These are phyloP conservation scores for Cladosporium sp. DNA, from an alignment of 2,329 filamentous ascomycete species.

Conservation along the genomic window DNA sequence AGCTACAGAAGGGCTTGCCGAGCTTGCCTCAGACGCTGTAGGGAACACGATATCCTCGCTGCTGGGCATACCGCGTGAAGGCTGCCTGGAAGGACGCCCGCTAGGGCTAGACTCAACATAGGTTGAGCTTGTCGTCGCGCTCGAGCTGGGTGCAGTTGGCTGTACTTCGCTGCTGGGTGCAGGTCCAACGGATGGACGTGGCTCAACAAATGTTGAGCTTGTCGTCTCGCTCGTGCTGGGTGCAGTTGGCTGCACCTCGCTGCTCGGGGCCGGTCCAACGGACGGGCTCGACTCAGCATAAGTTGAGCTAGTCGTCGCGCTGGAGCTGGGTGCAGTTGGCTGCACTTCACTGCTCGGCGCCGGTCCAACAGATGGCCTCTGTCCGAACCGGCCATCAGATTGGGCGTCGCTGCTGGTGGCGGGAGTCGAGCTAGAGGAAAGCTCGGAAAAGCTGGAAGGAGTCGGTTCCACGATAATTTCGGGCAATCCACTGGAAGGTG, in stretches of 20 bases:
- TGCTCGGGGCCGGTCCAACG: neutral
- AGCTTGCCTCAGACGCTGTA: neutral
- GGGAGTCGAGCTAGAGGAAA: neutral
- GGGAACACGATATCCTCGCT: constrained; percentile 2
- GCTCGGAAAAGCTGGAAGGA: neutral
- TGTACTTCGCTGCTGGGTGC: neutral
- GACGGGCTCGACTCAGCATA: neutral
- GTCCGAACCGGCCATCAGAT: neutral
- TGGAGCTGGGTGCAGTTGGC: neutral
- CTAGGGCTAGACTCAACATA: neutral
- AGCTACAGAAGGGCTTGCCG: neutral
- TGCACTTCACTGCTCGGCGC: neutral
- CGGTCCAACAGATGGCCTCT: neutral
- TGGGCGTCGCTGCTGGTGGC: neutral
- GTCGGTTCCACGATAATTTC: neutral
- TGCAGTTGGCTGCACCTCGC: neutral
- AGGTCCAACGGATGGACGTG: neutral
- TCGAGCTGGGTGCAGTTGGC: constrained; percentile 9
- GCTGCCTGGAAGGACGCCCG: neutral
- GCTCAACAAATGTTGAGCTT: neutral
- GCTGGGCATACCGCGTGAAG: neutral
- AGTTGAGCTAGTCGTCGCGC: neutral
- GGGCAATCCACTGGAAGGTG: neutral
- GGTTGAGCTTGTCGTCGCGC: neutral
- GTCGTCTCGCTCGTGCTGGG: neutral